Base-by-base conservation (phyloP, 257 asterid species). In the Osmanthus fragrans region DNA sequence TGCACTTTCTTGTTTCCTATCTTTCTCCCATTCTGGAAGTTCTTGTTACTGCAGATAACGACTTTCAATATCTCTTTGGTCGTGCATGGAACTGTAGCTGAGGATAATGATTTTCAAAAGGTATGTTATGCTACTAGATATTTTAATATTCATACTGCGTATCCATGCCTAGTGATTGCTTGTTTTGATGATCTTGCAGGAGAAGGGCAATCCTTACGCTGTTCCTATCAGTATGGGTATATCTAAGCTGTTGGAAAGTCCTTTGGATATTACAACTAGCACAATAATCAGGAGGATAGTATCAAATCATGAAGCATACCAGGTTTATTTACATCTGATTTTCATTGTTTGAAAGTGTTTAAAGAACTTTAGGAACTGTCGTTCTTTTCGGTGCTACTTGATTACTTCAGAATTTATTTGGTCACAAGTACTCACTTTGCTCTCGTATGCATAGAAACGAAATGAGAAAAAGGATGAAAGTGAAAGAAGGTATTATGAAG, bases 261-360 rank as follows among this genome's bases (percentile, higher is more conserved):
- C 99, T 77, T 87, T 92, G 83, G 99, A 94, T 71, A 88, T 94
- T 72, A 88, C 97, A 47, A 92, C 99, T 33, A 92, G 98, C 89
- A 94, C 98, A 7, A 92, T 92, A 76, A 92, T 93, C 81, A 90
- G 79, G 92, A 91, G 99, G 90, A 93, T 92, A 39, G 97, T 94
- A 32, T 89, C 96, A 45, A 94, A 94, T 82, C 96, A 94, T 71
- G 98, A 92, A 70, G 97, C 98, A 3, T 94, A 87, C 86, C 96
- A 92, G 99, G 97, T 94, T 78, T 27, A 10, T 63, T 82, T 72
- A 63, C 72, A 42, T 49, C 32, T 18, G 39, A 23, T 67, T 63
- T 32, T 63, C 34, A 54, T 7, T 72, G 30, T 74, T 70, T 73
- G 71, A n/a, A 60, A 54, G 12, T 56, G 73, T 33, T 71, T 36